Evolutionary conservation across 1,284 basidiomycete genomes (phyloP).

Genomic region (Apiotrichum laibachii): DNA sequence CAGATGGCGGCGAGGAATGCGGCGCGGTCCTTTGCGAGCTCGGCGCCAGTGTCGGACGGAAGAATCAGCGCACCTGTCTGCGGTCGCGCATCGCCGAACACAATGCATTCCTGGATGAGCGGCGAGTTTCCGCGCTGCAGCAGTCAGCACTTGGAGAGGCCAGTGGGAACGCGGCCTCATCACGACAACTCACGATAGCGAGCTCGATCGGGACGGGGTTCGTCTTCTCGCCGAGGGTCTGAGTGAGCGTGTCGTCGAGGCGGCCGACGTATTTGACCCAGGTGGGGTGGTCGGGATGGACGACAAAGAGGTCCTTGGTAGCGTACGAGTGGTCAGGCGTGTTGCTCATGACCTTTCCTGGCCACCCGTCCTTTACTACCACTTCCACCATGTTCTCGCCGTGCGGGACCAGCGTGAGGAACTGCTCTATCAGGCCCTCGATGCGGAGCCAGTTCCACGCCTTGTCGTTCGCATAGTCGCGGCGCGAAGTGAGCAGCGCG

Average conservation of each 20-base stretch:
- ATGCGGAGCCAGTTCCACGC: slow-evolving; percentile 61
- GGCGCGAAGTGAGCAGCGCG: slow-evolving; percentile 55
- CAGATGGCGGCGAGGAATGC: slow-evolving; percentile 52
- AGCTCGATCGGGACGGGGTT: slow-evolving; percentile 55
- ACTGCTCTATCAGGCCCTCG: slow-evolving; percentile 51
- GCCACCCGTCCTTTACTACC: slow-evolving; percentile 60
- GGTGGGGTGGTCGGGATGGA: slow-evolving; percentile 53
- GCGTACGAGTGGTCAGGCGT: slow-evolving; percentile 61
- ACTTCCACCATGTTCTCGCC: slow-evolving; percentile 57
- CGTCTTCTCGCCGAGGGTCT: slow-evolving; percentile 58
- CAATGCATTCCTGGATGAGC: slow-evolving; percentile 56
- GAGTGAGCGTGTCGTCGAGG: slow-evolving; percentile 59
- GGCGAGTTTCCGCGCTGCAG: slow-evolving; percentile 49
- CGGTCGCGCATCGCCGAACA: slow-evolving; percentile 60
- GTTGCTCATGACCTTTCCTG: slow-evolving; percentile 58
- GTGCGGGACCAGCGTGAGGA: slow-evolving; percentile 55
- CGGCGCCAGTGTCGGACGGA: slow-evolving; percentile 56
- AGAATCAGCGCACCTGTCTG: slow-evolving; percentile 60
- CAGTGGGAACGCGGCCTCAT: too few relatives aligned
- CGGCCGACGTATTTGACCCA: slow-evolving; percentile 61
- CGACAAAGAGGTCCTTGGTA: slow-evolving; percentile 60
- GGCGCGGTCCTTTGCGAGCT: slow-evolving; percentile 51
- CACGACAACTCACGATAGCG: slow-evolving; percentile 40
- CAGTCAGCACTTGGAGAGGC: too few relatives aligned
- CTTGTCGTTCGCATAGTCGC: slow-evolving; percentile 56